These are phyloP conservation scores for Periglandula ipomoeae DNA, from an alignment of 2,329 filamentous ascomycete species.

Conservation along the genomic window DNA sequence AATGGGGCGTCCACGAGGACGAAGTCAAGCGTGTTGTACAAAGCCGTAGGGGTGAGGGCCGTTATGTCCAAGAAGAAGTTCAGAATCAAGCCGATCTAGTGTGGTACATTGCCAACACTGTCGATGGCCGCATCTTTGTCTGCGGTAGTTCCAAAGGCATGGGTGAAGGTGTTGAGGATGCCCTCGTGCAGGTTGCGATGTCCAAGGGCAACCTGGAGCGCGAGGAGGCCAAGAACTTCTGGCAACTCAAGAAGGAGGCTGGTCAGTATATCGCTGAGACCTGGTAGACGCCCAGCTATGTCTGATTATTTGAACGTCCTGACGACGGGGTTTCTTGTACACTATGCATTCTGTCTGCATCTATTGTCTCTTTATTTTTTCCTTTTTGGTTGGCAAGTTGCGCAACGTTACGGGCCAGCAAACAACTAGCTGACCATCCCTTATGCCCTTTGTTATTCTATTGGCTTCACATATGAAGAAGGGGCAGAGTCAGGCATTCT, in stretches of 20 bases:
- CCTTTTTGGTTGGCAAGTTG: neutral
- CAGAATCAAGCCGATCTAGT: constrained; percentile 87
- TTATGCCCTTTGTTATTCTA: neutral
- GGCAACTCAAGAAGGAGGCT: constrained; percentile 82
- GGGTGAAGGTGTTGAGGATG: constrained; percentile 90
- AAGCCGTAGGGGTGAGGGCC: constrained; percentile 65
- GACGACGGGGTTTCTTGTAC: neutral
- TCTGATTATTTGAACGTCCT: neutral
- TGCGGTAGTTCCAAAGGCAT: constrained; percentile 94
- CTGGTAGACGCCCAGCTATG: constrained; percentile 34
- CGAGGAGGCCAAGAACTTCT: constrained; percentile 79
- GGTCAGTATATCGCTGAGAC: constrained; percentile 92
- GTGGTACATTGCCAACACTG: constrained; percentile 92
- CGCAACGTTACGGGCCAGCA: neutral
- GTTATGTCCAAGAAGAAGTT: constrained; percentile 96
- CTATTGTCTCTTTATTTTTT: neutral
- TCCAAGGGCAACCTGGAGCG: constrained; percentile 77
- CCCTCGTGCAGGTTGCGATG: constrained; percentile 85
- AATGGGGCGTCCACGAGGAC: constrained; percentile 89
- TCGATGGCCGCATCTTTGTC: constrained; percentile 95
- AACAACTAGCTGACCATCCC: neutral
- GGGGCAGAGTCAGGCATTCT: neutral
- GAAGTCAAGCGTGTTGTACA: constrained; percentile 77
- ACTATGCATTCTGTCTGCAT: neutral
- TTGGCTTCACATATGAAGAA: neutral